Evolutionary conservation across 495 filamentous ascomycete species (phyloP).

Genomic region (Polyplosphaeria fusca): DNA sequence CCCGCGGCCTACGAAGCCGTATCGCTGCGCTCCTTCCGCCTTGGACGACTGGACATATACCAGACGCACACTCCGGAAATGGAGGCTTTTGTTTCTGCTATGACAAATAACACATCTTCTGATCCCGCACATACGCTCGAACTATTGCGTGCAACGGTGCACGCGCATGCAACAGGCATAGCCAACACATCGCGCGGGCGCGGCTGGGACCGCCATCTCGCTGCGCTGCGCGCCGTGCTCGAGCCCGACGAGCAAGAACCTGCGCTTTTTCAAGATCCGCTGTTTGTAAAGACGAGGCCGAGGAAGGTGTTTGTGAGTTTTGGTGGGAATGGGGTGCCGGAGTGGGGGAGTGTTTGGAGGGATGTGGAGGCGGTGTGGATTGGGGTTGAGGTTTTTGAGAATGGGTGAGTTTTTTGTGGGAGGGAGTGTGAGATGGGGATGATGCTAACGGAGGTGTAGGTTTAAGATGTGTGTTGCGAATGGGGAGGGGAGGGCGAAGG

Average conservation of each 20-base stretch:
- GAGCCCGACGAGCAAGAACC: not conserved
- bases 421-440: not conserved
- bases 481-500: not conserved
- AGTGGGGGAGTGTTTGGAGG: slow-evolving; percentile 3
- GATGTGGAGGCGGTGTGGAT: not conserved
- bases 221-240: not conserved
- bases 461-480: not conserved
- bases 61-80: not conserved
- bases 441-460: not conserved
- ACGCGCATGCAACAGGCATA: not conserved
- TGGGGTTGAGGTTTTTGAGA: not conserved
- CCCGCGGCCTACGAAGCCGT: not conserved
- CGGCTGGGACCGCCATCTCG: not conserved
- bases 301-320: slow-evolving; percentile 1
- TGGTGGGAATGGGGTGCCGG: not conserved
- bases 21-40: not conserved
- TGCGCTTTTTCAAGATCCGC: not conserved
- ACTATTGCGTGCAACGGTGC: not conserved
- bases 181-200: not conserved
- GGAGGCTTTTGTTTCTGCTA: not conserved
- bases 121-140: not conserved
- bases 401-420: not conserved
- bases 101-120: not conserved
- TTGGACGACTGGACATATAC: not conserved
- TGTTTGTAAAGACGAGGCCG: not conserved